Percentiles rank a stretch among this genome's conserved stretches.
phyloP scores from a whole-genome alignment of 176 grass and related monocot species.

The Carex scoparia region DNA sequence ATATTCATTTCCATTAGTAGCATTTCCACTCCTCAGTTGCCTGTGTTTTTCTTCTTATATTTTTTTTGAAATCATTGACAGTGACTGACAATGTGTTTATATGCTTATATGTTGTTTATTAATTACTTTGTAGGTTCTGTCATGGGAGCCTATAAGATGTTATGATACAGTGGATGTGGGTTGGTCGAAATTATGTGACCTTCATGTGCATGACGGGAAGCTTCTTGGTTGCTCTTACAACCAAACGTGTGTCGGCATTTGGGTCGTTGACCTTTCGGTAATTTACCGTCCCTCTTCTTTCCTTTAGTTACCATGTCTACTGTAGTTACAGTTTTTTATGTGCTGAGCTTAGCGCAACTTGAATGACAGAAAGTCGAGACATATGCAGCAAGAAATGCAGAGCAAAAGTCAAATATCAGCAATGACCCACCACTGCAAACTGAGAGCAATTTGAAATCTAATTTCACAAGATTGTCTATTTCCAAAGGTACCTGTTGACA shows the following conservation, averaged over 20 bases:
- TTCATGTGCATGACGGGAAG: conserved; percentile 80
- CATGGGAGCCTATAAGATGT: conserved; percentile 86
- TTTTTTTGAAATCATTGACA: no score
- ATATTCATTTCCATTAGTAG: neutral
- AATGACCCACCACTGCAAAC: conserved; percentile 28
- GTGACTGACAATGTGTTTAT: neutral
- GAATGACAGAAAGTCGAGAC: conserved; percentile 55
- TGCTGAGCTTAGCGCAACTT: conserved; percentile 13
- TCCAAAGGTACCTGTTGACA: conserved; percentile 38
- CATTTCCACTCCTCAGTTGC: neutral
- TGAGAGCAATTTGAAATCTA: conserved; percentile 49
- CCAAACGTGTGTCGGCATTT: conserved; percentile 87
- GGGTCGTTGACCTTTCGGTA: conserved; percentile 81
- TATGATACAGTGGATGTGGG: conserved; percentile 73
- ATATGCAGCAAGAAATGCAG: conserved; percentile 37
- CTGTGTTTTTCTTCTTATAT: neutral
- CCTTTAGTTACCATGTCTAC: conserved; percentile 17
- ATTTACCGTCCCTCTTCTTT: conserved; percentile 1
- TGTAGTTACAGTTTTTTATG: conserved; percentile 25
- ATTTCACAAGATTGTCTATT: conserved; percentile 50
- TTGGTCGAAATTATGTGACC: conserved; percentile 81
- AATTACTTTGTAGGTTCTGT: conserved; percentile 62
- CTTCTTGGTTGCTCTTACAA: conserved; percentile 94
- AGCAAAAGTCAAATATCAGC: conserved; percentile 39
- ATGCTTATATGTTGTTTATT: conserved; percentile 10